Evolutionary conservation across 2,329 filamentous ascomycete genomes (phyloP).

Genomic region (Mollisia scopiformis): DNA sequence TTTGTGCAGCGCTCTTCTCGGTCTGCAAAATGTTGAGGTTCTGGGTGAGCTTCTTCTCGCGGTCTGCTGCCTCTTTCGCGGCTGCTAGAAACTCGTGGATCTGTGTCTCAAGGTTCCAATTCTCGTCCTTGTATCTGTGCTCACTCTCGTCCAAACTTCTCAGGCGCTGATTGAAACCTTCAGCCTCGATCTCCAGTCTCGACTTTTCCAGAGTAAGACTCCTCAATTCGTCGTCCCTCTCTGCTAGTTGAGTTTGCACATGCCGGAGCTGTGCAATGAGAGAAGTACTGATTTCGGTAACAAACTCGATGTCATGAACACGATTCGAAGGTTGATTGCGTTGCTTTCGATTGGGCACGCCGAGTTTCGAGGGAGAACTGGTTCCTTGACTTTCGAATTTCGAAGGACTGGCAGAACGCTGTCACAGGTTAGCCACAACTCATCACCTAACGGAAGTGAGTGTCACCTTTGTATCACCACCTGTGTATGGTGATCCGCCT

Average conservation of each 20-base stretch:
- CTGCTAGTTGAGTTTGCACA: conserved; percentile 79
- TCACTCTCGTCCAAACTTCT: conserved; percentile 90
- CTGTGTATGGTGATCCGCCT: conserved; percentile 44
- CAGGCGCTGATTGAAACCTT: conserved; percentile 78
- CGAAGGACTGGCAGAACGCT: conserved; percentile 73
- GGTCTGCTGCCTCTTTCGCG: conserved; percentile 76
- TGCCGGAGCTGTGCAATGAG: conserved; percentile 92
- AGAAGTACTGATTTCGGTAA: conserved; percentile 96
- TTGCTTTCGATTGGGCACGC: conserved; percentile 82
- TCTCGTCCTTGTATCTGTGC: conserved; percentile 95
- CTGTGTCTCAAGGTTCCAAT: conserved; percentile 95
- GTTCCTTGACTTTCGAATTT: conserved; percentile 85
- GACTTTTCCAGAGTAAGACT: conserved; percentile 74
- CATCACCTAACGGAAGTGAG: conserved; percentile 7
- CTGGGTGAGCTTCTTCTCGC: conserved; percentile 80
- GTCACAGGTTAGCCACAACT: conserved; percentile 27
- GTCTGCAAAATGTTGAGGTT: conserved; percentile 68
- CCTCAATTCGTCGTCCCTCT: conserved; percentile 86
- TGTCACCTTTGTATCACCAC: conserved; percentile 50
- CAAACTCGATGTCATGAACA: conserved; percentile 95
- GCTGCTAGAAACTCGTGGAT: conserved; percentile 79
- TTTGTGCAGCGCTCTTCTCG: conserved; percentile 78
- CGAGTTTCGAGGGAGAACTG: conserved; percentile 86
- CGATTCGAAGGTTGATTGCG: conserved; percentile 88
- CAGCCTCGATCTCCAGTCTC: conserved; percentile 79